Evolutionary conservation across 2,329 filamentous ascomycete species (phyloP).

Genomic region (Balansia obtecta): DNA sequence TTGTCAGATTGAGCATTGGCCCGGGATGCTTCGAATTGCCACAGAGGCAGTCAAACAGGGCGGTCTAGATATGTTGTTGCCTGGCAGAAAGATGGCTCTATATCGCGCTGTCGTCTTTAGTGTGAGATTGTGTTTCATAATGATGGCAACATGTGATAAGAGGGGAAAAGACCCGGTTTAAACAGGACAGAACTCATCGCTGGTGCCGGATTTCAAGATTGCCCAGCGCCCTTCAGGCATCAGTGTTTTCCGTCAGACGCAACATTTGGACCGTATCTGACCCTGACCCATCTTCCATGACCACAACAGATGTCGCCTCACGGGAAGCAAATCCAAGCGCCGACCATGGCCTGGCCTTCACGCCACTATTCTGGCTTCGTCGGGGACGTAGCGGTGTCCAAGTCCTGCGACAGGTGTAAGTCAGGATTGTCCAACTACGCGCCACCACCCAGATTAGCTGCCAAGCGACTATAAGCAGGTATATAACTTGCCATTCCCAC

Average conservation of each 20-base stretch:
- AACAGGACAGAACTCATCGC: too few relatives aligned
- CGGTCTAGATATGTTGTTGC: constrained; percentile 21
- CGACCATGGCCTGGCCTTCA: neutral
- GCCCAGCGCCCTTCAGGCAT: too few relatives aligned
- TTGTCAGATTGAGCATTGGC: constrained; percentile 43
- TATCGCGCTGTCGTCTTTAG: neutral
- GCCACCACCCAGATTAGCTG: too few relatives aligned
- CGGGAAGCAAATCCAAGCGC: neutral
- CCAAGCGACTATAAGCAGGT: too few relatives aligned
- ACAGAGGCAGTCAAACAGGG: constrained; percentile 24
- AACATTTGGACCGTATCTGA: too few relatives aligned
- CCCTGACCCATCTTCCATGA: neutral
- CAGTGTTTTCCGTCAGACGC: too few relatives aligned
- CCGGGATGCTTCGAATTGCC: constrained; percentile 29
- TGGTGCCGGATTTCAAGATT: too few relatives aligned
- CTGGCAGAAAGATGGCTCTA: constrained; percentile 9
- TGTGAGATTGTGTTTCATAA: neutral
- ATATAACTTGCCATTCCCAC: neutral
- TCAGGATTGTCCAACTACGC: too few relatives aligned
- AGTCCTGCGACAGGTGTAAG: too few relatives aligned
- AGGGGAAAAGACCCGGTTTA: too few relatives aligned
- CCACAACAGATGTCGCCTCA: neutral
- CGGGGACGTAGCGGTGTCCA: neutral
- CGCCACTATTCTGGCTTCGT: neutral
- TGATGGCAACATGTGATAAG: neutral